Evolutionary conservation across 2,329 filamentous ascomycete genomes (phyloP).

Genomic region (Rasamsonia emersonii): DNA sequence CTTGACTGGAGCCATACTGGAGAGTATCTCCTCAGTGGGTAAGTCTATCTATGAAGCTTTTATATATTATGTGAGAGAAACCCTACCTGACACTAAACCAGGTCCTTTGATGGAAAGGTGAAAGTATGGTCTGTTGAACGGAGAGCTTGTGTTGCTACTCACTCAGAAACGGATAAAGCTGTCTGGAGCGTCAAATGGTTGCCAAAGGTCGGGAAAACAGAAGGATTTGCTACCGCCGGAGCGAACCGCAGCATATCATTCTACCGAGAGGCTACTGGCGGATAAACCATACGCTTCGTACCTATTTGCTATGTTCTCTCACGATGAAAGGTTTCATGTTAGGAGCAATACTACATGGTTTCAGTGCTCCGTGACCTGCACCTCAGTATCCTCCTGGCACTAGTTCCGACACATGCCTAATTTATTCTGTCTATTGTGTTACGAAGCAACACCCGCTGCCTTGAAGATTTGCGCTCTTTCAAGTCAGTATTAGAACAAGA

Average conservation of each 20-base stretch:
- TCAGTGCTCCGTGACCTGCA: no score
- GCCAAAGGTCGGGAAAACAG: slow-evolving; percentile 53
- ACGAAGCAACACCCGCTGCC: no score
- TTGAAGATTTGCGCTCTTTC: no score
- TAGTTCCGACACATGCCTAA: no score
- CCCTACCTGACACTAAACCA: slow-evolving; percentile 18
- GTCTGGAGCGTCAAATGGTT: slow-evolving; percentile 82
- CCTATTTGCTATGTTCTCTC: no score
- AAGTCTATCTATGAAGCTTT: slow-evolving; percentile 17
- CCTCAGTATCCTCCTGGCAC: no score
- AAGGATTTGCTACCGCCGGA: slow-evolving; percentile 73
- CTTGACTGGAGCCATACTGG: slow-evolving; percentile 91
- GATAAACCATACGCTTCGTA: slow-evolving; percentile 22
- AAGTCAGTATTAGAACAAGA: no score
- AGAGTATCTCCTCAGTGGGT: slow-evolving; percentile 80
- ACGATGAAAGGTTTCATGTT: no score
- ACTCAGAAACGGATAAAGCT: slow-evolving; percentile 78
- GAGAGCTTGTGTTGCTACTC: slow-evolving; percentile 78
- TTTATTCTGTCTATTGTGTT: no score
- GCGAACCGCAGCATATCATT: slow-evolving; percentile 69
- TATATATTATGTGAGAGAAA: neutral
- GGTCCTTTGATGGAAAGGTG: slow-evolving; percentile 81
- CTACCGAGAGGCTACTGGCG: slow-evolving; percentile 74
- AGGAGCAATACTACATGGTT: no score
- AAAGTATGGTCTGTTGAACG: slow-evolving; percentile 93